Conservation (phyloP, 2,329 filamentous ascomycete species). For the Fusarium hainanense region DNA sequence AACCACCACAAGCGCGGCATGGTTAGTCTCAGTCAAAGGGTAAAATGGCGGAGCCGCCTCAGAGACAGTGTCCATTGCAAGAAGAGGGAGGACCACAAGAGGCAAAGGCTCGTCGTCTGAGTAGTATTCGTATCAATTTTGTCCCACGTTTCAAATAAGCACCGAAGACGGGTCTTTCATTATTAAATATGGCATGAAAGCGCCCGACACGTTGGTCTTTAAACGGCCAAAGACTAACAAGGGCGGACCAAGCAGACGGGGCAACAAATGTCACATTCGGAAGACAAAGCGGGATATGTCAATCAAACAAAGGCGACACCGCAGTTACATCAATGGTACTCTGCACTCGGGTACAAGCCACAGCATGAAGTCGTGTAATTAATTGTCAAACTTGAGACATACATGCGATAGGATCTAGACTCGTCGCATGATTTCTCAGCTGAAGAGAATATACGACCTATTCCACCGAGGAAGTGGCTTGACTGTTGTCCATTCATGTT, state of each 20-base stretch:
- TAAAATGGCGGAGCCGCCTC: constrained; percentile 39
- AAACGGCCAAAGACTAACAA: neutral
- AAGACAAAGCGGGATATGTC: neutral
- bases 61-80: constrained; percentile 19
- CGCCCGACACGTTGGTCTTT: neutral
- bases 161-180: neutral
- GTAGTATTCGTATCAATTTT: neutral
- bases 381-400: neutral
- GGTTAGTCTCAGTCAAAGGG: constrained; percentile 33
- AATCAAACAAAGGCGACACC: neutral
- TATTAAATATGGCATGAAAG: neutral
- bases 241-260: constrained; percentile 7
- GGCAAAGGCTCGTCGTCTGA: neutral
- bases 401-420: neutral
- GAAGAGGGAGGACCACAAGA: neutral
- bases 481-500: neutral
- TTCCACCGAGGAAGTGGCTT: neutral
- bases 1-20: constrained; percentile 40
- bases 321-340: neutral
- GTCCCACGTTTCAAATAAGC: neutral
- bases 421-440: neutral
- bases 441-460: neutral
- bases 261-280: constrained; percentile 11
- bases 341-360: neutral
- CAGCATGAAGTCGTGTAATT: neutral